Percentiles rank a stretch among this genome's conserved stretches.
Evolutionary conservation across 1,284 basidiomycete species (phyloP).

Genomic region (Gyrodon tennesseensis): DNA sequence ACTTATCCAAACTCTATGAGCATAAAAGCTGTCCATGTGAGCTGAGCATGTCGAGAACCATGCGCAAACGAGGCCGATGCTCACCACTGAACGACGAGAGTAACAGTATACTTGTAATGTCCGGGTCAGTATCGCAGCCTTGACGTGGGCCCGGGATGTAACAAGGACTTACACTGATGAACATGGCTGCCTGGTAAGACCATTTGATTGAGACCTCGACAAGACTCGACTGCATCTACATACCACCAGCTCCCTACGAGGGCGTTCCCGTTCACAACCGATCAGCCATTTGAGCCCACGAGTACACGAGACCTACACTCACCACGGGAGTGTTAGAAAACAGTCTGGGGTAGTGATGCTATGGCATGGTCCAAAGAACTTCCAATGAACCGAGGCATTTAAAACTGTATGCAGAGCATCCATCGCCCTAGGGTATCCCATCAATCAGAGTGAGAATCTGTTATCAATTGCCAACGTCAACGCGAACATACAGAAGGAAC

Average conservation of each 20-base stretch:
- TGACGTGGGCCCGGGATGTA: not conserved
- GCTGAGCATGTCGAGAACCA: not conserved
- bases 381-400: constrained; percentile 1
- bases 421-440: not conserved
- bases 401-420: constrained; percentile 9
- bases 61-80: not conserved
- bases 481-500: constrained; percentile 12
- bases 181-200: not conserved
- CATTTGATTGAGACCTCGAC: not conserved
- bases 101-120: constrained; percentile 17
- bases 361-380: constrained; percentile 10
- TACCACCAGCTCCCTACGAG: constrained; percentile 21
- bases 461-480: not conserved
- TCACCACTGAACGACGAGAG: constrained; percentile 25
- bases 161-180: not conserved
- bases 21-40: constrained; percentile 26
- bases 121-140: not conserved
- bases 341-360: not conserved
- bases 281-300: not conserved
- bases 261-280: not conserved
- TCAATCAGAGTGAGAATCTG: not conserved
- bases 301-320: constrained; percentile 1
- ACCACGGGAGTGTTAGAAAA: constrained; percentile 18
- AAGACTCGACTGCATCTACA: not conserved
- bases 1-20: constrained; percentile 32